Base-by-base conservation (phyloP, 2,329 filamentous ascomycete species). In the Daldinia eschscholtzii region DNA sequence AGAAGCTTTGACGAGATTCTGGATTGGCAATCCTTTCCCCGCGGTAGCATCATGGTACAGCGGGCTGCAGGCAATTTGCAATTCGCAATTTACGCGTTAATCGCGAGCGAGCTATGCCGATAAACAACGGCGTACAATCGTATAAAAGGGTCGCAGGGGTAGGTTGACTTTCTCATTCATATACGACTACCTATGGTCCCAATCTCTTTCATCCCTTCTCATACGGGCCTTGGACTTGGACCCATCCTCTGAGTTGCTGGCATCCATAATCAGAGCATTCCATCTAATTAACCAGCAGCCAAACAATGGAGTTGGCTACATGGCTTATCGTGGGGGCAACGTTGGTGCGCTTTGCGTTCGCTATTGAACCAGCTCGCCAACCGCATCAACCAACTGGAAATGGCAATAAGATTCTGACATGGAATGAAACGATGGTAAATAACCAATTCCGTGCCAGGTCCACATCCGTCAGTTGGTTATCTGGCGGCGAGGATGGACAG, bases 401-500 rank as follows among this genome's bases (percentile, higher is more conserved):
- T 68, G 88, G 88, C 6, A 81, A 84, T 33, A 86, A 85, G 57
- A 81, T 88, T 6, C 79, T 91, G 65, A 86, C 82, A 0, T 91
- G 87, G 82, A 89, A 89, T 74, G 84, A 89, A 75, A 89, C 87
- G 0, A 85, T 86, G 9, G 80, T 84, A 0, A 77, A 75, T 13
- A 79, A 82, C 30, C 81, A 77, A 5, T 82, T 89, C 69, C 74
- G 81, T 0, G 80, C 85, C 0, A 80, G 81, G 12, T 82, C 82
- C 12, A 82, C 83, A 39, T 84, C 82, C 0, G 82, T 88, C 6
- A 82, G 81, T 53, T 92, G 89, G 89, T 83, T 89, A 3, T 80
- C 84, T 7, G 85, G 84, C 3, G 87, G 85, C 1, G 81, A 83
- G 35, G 89, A 92, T 70, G 89, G 89, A 23, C 84, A 88, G 57